Conservation (phyloP, 2,329 filamentous ascomycete species). For the Aspergillus sclerotialis region DNA sequence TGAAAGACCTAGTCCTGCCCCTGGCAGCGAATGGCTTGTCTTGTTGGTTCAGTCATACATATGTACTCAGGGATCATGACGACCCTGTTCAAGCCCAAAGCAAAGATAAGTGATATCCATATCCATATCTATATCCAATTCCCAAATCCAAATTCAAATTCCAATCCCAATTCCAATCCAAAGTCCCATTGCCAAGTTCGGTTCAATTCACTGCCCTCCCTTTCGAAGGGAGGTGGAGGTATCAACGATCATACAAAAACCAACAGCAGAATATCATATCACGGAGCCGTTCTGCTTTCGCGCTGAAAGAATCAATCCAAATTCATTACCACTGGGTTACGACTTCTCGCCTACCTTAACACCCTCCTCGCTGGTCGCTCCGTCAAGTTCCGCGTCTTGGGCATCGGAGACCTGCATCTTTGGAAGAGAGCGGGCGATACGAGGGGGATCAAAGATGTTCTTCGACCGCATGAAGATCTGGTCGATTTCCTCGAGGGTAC, state of each 20-base stretch:
- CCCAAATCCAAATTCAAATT: not conserved
- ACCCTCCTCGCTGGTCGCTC: not conserved
- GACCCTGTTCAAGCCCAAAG: too few relatives aligned
- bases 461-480: slow-evolving; percentile 30
- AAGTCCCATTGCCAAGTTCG: not conserved
- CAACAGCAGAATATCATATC: not conserved
- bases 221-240: not conserved
- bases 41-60: too few relatives aligned
- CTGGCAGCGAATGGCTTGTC: too few relatives aligned
- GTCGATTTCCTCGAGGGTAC: slow-evolving; percentile 34
- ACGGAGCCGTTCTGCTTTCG: not conserved
- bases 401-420: slow-evolving; percentile 10
- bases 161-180: not conserved
- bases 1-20: not conserved
- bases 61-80: too few relatives aligned
- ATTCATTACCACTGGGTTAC: too few relatives aligned
- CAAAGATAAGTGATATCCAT: not conserved
- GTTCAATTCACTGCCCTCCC: not conserved
- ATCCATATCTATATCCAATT: not conserved
- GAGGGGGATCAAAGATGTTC: slow-evolving; percentile 19
- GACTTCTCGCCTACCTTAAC: not conserved
- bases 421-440: slow-evolving; percentile 14
- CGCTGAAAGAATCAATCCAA: not conserved
- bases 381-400: not conserved
- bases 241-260: not conserved